Conservation (phyloP, 1,284 basidiomycete genomes). For the Trichosporon sp. region DNA sequence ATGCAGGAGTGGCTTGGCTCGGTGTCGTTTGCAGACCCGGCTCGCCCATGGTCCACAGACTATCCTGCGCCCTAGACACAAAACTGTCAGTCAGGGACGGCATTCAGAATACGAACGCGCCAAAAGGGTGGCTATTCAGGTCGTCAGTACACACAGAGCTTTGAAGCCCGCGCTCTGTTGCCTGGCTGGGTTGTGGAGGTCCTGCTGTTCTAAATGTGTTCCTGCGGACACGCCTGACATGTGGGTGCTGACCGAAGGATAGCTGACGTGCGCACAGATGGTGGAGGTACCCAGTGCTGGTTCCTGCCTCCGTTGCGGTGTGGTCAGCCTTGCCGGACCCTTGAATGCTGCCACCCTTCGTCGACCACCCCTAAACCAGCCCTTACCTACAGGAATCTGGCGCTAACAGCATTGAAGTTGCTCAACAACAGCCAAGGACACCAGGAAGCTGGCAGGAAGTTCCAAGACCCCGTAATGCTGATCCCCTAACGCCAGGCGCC, state of each 20-base stretch:
- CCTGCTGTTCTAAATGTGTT: neutral
- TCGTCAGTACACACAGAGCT: neutral
- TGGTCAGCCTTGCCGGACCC: constrained; percentile 1
- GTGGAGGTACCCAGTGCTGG: neutral
- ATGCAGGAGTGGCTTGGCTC: too few species aligned
- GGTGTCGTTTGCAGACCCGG: too few species aligned
- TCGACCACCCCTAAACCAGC: neutral
- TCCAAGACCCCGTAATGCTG: constrained; percentile 15
- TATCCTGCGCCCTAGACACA: neutral
- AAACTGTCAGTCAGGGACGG: neutral
- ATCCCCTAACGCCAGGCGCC: constrained; percentile 2
- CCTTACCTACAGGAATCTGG: neutral
- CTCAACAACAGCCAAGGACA: neutral
- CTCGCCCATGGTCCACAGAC: neutral
- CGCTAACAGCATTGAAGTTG: neutral
- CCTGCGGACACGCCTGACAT: neutral
- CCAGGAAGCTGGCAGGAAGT: neutral
- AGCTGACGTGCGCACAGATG: constrained; percentile 5
- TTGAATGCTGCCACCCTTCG: neutral
- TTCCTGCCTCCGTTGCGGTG: constrained; percentile 3
- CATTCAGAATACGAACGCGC: constrained; percentile 5
- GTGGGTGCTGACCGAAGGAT: neutral
- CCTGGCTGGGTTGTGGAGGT: neutral
- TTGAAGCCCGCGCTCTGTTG: neutral
- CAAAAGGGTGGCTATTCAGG: neutral